Base-by-base conservation (phyloP, 2,329 filamentous ascomycete genomes). In the Hypocreales sp. region DNA sequence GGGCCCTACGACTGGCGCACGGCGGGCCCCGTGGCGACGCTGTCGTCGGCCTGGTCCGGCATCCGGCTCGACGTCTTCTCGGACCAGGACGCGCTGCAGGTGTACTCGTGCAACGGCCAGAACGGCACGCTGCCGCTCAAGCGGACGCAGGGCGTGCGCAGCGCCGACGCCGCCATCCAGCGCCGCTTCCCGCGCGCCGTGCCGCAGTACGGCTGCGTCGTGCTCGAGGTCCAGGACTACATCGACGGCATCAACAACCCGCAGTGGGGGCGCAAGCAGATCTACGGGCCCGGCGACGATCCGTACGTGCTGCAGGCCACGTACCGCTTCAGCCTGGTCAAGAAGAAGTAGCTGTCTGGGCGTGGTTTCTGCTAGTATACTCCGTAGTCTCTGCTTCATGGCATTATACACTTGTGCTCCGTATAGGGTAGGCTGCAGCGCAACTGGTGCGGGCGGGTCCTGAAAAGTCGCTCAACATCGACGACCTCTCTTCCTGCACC, bases 161-260 rank as follows among this genome's bases (percentile, higher is more conserved):
- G 8, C n/a, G 20, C 11, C 15, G 10, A 8, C 2, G 20, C 67
- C 34, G 52, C 66, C 33, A 35, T n/a, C n/a, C 7, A 7, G 7
- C 18, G 53, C 2, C 52, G 56, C 18, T 67, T 73, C 40, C 67
- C 71, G 4, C 61, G 74, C 20, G 67, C 67, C 7, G 76, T 83
- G 15, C 64, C 70, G 30, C 49, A 86, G 58, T 82, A 84, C 45
- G 84, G 82, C 18, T 94, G 87, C 51, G 46, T 93, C 15, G 87
- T 93, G 26, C 67, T 94, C 51, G 87, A 94, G 58, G 81, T 90
- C 9, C 72, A 94, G 61, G 84, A 90, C 50, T 94, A 74, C 70
- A 92, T 94, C 45, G 86, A 92, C 47, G 84, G 67, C 15, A 90
- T 95, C 56, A 94, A 93, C 56, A 70, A 92, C 41, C 86, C 86